Conservation (phyloP, 306 rosid species). For the Hippophae gyantsensis region DNA sequence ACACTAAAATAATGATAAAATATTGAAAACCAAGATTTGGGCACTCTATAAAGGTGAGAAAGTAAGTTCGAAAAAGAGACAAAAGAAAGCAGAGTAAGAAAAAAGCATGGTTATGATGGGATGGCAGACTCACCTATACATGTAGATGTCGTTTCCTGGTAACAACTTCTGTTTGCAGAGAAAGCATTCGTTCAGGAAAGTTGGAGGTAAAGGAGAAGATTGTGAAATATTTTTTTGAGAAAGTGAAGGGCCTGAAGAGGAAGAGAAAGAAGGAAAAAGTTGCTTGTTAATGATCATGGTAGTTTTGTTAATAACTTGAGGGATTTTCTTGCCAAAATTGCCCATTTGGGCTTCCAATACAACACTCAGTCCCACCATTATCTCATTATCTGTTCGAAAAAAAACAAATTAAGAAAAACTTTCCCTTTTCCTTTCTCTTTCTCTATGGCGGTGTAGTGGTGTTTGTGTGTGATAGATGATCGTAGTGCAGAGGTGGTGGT, state of each 20-base stretch:
- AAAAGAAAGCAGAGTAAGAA: background rate
- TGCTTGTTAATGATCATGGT: slow-evolving; percentile 28
- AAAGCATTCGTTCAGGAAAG: slow-evolving; percentile 69
- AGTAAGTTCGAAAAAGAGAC: background rate
- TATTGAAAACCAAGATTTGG: background rate
- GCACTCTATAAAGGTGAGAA: background rate
- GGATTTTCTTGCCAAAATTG: slow-evolving; percentile 8
- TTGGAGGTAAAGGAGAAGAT: slow-evolving; percentile 11
- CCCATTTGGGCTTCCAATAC: slow-evolving; percentile 52
- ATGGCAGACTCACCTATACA: slow-evolving; percentile 66
- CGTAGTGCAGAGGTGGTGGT: slow-evolving; percentile 4
- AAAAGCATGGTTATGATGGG: slow-evolving; percentile 6
- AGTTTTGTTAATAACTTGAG: slow-evolving; percentile 60
- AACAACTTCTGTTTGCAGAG: slow-evolving; percentile 57
- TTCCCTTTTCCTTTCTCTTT: background rate
- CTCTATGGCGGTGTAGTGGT: background rate
- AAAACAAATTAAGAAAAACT: too few species aligned
- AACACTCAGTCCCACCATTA: slow-evolving; percentile 71
- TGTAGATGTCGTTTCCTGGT: slow-evolving; percentile 86
- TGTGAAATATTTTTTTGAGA: background rate
- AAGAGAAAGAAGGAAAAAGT: slow-evolving; percentile 7
- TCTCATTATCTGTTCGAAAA: slow-evolving; percentile 27
- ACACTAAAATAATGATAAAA: background rate
- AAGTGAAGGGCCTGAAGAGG: background rate
- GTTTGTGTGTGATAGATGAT: background rate